Percentiles rank a stretch among this genome's conserved stretches.
Evolutionary conservation across 768 basidiomycete genomes (phyloP).

Genomic region (Gymnopilus dilepis): DNA sequence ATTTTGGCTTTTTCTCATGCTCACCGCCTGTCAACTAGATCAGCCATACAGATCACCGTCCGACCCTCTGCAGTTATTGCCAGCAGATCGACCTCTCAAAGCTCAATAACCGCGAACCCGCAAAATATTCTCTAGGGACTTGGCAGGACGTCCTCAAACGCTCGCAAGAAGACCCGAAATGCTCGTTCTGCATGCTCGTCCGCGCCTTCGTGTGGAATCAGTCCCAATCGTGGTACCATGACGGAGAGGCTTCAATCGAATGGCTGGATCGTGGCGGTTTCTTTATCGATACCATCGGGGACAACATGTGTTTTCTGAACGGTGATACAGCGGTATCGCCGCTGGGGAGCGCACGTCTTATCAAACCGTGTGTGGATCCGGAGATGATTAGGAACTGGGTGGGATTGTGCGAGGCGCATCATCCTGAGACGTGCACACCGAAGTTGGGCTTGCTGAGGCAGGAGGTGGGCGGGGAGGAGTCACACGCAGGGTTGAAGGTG

Average conservation of each 20-base stretch:
- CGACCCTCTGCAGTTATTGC: constrained; percentile 8
- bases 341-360: neutral
- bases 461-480: neutral
- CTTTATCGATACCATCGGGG: neutral
- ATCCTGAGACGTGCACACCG: neutral
- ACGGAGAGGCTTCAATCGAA: neutral
- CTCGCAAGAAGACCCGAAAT: neutral
- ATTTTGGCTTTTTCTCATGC: too few relatives aligned
- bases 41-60: too few relatives aligned
- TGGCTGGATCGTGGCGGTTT: constrained; percentile 4
- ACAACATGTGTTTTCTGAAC: constrained; percentile 7
- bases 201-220: neutral
- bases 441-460: neutral
- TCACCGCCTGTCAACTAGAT: too few relatives aligned
- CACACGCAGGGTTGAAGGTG: neutral
- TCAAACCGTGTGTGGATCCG: neutral
- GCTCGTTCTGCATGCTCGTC: constrained; percentile 7
- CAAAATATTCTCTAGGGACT: neutral
- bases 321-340: constrained; percentile 1
- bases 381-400: constrained; percentile 5
- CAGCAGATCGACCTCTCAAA: neutral
- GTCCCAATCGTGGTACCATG: neutral
- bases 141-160: neutral
- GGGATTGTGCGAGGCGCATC: neutral
- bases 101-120: neutral